Base-by-base conservation (phyloP, 106 monocot genomes). In the Ottelia alismoides region DNA sequence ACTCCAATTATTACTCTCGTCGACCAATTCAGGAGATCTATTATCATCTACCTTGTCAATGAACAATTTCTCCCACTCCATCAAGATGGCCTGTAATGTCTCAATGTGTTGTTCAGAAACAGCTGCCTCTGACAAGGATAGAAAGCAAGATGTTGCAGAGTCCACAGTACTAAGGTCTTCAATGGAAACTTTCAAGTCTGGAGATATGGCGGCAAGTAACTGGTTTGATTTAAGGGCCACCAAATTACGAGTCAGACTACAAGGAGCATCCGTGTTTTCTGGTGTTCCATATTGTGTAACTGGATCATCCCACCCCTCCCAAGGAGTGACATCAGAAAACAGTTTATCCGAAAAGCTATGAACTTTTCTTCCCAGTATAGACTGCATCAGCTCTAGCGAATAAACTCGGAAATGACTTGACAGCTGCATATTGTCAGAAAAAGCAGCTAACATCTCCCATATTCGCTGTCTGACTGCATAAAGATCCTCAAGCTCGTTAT, bases 21-120 rank as follows among this genome's bases (percentile, higher is more conserved):
- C 74, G 10, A 56, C 51, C 4, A 66, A 52, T 52, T 62, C 71
- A 10, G 30, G 18, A 2, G 25, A 16, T 22, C 58, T 28, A 17
- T 55, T 55, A 29, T 72, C 65, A 4, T 72, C 66, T 11, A 4
- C 27, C 17, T 25, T 62, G 9, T 16, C 27, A 20, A 58, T 64
- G 45, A 79, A 89, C 45, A 96, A 57, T 31, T 69, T 70, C 52
- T 89, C 89, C 96, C 96, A 96, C 43, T 89, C 78, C 23, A 87
- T 74, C 56, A 96, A 67, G 44, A 96, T 61, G 35, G 58, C 70
- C 52, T 68, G 55, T 66, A 96, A 53, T 45, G 70, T 69, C 52
- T 64, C 52, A 31, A 85, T 31, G 67, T 73, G 46, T 45, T 66
- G 52, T 3, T 52, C 49, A 51, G 78, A 78, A 61, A 47, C 63